A percentile compares a stretch with the other conserved stretches of the same genome.
Conservation (phyloP, 1,139 yeast species). For the Kurtzmaniella natalensis region DNA sequence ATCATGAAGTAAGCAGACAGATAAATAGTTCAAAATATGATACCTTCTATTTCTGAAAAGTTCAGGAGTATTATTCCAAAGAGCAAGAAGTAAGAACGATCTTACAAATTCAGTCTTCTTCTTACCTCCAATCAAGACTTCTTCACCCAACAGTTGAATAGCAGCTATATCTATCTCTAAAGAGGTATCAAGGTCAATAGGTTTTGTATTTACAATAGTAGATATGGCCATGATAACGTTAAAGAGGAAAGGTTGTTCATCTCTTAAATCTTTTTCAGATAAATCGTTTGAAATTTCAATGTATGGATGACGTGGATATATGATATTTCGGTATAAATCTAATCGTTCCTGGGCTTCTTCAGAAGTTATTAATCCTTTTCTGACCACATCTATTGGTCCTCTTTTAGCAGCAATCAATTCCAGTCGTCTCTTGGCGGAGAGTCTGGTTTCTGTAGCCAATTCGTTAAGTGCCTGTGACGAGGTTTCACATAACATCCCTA, state of each 20-base stretch:
- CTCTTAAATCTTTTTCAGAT: conserved; percentile 45
- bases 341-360: conserved; percentile 50
- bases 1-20: conserved; percentile 71
- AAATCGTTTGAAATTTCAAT: conserved; percentile 44
- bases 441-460: conserved; percentile 34
- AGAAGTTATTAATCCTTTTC: conserved; percentile 40
- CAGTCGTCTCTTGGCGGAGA: conserved; percentile 36
- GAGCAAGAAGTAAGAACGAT: conserved; percentile 53
- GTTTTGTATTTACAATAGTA: conserved; percentile 33
- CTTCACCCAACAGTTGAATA: conserved; percentile 52
- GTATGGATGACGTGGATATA: conserved; percentile 48
- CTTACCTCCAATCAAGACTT: conserved; percentile 66
- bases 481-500: conserved; percentile 27
- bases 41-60: conserved; percentile 73
- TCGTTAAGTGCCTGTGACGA: conserved; percentile 24
- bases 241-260: conserved; percentile 55
- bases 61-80: conserved; percentile 86
- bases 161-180: conserved; percentile 54
- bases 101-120: conserved; percentile 68
- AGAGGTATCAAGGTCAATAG: conserved; percentile 27
- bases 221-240: conserved; percentile 63
- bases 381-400: conserved; percentile 37
- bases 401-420: conserved; percentile 14
- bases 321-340: conserved; percentile 32
- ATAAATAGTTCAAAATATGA: conserved; percentile 61